Base-by-base conservation (phyloP, 2,329 filamentous ascomycete species). In the Ustulina deusta region DNA sequence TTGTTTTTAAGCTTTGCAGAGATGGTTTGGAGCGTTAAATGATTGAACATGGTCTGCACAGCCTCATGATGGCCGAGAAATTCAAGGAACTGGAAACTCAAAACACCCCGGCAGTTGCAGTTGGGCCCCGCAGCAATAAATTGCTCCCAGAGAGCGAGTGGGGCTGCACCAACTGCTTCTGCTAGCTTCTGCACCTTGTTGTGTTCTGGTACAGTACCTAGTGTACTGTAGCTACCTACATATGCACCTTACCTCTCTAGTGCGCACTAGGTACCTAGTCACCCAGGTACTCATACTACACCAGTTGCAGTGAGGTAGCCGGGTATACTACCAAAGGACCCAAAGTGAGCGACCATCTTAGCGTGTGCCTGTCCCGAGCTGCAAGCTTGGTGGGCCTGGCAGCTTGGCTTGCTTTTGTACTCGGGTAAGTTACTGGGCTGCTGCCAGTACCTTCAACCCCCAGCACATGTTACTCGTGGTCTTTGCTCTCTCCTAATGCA, bases 291-390 rank as follows among this genome's bases (percentile, higher is more conserved):
- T n/a, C n/a, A n/a, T n/a, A n/a, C n/a, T n/a, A n/a, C n/a, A n/a
- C n/a, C n/a, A n/a, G n/a, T n/a, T n/a, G n/a, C n/a, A n/a, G n/a
- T 22, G 42, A 46, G 38, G 36, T 25, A 63, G 62, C 42, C 59
- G 57, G 62, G 46, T 36, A 59, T 32, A 42, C 11, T 44, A 11
- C 42, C n/a, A 52, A 55, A n/a, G 22, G 38, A 54, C 38, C 52
- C 51, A 56, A 36, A 51, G 46, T 57, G 52, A 62, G 51, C 42
- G 44, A 56, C 36, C 25, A 49, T 56, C 46, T 42, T 63, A 66
- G 63, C 63, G 59, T 62, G 64, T 68, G 55, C 63, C 66, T 70
- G 63, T 70, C 68, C 65, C 66, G 65, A 69, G 61, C 63, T 63
- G 68, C 65, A 61, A 66, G 59, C 54, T 55, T 63, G 59, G 44